These are phyloP conservation scores for Myxozyma neglecta DNA, from an alignment of 805 yeast species.

Conservation along the genomic window DNA sequence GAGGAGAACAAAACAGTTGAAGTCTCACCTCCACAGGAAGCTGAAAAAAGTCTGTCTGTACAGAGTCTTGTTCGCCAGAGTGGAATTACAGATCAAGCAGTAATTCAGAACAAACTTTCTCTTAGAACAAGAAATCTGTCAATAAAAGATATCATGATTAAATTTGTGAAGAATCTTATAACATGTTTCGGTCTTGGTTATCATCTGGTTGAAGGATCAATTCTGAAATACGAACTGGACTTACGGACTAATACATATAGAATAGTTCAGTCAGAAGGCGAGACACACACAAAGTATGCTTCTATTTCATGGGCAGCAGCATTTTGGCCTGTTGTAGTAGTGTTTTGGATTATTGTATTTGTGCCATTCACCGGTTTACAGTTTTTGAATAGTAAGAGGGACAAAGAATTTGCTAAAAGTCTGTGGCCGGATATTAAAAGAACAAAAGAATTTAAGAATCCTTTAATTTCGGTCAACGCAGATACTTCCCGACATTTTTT, in stretches of 20 bases:
- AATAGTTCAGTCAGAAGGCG: background rate
- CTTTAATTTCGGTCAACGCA: no score
- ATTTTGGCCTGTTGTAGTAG: constrained; percentile 4
- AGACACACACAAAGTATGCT: background rate
- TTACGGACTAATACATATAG: background rate
- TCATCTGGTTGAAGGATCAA: background rate
- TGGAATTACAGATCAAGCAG: background rate
- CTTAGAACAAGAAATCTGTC: background rate
- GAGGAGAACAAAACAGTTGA: no score
- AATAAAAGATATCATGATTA: background rate
- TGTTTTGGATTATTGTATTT: background rate
- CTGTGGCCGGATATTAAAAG: no score
- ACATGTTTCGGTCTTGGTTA: background rate
- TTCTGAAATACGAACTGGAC: background rate
- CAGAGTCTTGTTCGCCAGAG: background rate
- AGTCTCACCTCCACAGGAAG: no score
- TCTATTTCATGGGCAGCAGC: background rate
- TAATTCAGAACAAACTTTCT: background rate
- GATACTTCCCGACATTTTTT: no score
- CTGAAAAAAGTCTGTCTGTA: no score
- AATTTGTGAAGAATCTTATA: background rate
- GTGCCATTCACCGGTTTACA: background rate
- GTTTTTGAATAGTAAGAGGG: background rate
- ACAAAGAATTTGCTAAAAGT: no score
- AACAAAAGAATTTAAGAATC: no score